A percentile compares a stretch with the other conserved stretches of the same genome.
phyloP scores from a whole-genome alignment of 169 alveolate genomes.

The Cystoisospora suis region DNA sequence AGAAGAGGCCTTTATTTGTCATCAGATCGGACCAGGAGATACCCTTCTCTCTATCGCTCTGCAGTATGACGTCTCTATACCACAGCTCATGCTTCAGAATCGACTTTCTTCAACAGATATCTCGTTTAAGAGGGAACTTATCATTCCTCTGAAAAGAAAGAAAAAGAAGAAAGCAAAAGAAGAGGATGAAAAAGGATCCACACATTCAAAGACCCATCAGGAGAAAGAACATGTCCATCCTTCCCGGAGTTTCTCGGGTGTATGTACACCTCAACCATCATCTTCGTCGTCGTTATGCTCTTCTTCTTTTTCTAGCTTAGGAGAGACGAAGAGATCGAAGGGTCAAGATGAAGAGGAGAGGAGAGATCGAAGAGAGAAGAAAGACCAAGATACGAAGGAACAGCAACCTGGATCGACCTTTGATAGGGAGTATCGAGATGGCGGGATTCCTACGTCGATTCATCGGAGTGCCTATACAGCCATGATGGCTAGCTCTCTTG shows the following conservation, averaged over 20 bases:
- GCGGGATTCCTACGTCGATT: not conserved
- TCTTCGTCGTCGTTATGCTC: too few species aligned
- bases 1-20: not conserved
- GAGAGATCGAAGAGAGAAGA: too few species aligned
- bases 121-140: constrained; percentile 3
- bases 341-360: too few species aligned
- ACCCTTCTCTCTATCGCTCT: constrained; percentile 27
- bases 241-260: not conserved
- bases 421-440: too few species aligned
- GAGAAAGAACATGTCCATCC: too few species aligned
- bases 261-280: not conserved
- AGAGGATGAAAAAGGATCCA: not conserved
- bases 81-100: not conserved
- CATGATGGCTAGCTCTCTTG: not conserved
- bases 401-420: not conserved
- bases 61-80: constrained; percentile 17
- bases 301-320: not conserved
- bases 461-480: not conserved
- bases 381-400: too few species aligned
- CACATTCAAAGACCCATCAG: not conserved
- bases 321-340: too few species aligned
- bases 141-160: constrained; percentile 25
- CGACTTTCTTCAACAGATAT: not conserved
- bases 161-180: too few species aligned
- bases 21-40: not conserved